Evolutionary conservation across 2,329 filamentous ascomycete genomes (phyloP).

Genomic region (Septoria petroselini): DNA sequence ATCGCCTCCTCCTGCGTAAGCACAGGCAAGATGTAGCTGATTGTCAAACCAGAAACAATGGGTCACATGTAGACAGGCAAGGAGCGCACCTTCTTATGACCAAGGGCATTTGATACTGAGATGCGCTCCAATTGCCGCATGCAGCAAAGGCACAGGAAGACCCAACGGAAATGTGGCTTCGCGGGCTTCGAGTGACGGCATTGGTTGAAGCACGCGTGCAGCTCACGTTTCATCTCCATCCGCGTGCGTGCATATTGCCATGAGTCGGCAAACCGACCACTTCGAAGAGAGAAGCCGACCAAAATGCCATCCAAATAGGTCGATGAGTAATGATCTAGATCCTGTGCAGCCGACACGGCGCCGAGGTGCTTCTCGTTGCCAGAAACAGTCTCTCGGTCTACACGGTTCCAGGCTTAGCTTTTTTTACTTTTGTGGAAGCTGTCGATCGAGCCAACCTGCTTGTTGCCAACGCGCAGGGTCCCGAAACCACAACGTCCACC

Average conservation of each 20-base stretch:
- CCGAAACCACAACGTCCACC: constrained; percentile 3
- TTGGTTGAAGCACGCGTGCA: background rate
- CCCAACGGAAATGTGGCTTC: constrained; percentile 1
- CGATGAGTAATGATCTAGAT: constrained; percentile 1
- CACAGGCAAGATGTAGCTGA: no score
- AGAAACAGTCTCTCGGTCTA: constrained; percentile 1
- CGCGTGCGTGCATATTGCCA: background rate
- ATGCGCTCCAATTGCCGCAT: constrained; percentile 2
- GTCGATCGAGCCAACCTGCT: background rate
- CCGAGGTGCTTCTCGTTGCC: background rate
- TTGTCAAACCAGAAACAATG: no score
- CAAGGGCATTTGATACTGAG: background rate
- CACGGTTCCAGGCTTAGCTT: constrained; percentile 7
- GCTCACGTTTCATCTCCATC: constrained; percentile 6
- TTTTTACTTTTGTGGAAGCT: no score
- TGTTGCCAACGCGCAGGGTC: constrained; percentile 6
- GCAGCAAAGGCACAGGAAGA: background rate
- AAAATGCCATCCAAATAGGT: background rate
- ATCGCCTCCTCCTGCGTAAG: no score
- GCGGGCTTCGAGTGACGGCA: background rate
- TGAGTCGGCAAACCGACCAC: constrained; percentile 1
- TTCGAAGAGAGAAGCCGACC: background rate
- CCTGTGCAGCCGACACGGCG: background rate
- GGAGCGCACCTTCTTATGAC: background rate
- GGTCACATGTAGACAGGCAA: no score